phyloP scores from a whole-genome alignment of 2,329 filamentous ascomycete genomes.

The Colletotrichum cordylinicola region DNA sequence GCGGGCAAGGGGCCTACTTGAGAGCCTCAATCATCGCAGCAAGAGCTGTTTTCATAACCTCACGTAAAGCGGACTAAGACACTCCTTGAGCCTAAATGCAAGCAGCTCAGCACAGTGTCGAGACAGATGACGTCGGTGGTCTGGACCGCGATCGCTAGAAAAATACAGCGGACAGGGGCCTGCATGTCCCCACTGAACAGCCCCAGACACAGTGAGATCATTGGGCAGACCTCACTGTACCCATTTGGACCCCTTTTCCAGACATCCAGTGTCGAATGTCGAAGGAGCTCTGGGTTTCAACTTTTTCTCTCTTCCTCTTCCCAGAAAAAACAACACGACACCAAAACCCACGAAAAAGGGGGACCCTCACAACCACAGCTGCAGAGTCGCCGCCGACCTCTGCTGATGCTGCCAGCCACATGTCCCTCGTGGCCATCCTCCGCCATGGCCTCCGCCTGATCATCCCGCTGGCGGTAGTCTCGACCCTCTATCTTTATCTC shows the following conservation, averaged over 20 bases:
- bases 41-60: background rate
- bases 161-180: background rate
- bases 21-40: background rate
- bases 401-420: constrained; percentile 40
- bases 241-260: constrained; percentile 18
- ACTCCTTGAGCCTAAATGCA: background rate
- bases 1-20: background rate
- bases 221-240: background rate
- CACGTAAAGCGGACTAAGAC: background rate
- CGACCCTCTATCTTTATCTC: constrained; percentile 82
- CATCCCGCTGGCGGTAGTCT: constrained; percentile 70
- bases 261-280: background rate
- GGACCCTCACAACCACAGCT: constrained; percentile 4
- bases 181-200: background rate
- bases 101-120: background rate
- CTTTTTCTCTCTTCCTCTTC: background rate
- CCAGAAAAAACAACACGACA: background rate
- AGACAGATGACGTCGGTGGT: constrained; percentile 16
- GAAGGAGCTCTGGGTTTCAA: background rate
- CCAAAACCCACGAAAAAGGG: background rate
- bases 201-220: background rate
- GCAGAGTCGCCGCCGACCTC: constrained; percentile 12
- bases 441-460: constrained; percentile 62
- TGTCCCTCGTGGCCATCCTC: constrained; percentile 58
- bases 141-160: constrained; percentile 4